A percentile compares a stretch with the other conserved stretches of the same genome.
Evolutionary conservation across 1,284 basidiomycete genomes (phyloP).

Genomic region (Filobasidium uniguttulatum): DNA sequence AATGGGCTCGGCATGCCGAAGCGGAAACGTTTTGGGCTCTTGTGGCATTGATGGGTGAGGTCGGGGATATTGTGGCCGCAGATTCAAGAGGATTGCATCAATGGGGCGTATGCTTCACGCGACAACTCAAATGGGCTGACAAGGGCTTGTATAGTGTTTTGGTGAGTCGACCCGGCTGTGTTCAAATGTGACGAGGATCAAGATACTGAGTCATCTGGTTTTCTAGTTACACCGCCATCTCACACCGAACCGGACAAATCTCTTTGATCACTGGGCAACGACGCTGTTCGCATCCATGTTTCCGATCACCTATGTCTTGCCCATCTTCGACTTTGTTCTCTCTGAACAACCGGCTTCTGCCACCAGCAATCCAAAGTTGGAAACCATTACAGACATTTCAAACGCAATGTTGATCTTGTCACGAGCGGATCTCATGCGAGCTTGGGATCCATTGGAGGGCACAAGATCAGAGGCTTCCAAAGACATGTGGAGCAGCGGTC

Average conservation of each 20-base stretch:
- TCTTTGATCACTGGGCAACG: constrained; percentile 28
- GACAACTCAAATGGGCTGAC: constrained; percentile 9
- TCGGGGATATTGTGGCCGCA: constrained; percentile 18
- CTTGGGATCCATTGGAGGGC: neutral
- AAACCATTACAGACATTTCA: constrained; percentile 27
- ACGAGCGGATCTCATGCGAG: constrained; percentile 14
- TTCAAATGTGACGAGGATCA: neutral
- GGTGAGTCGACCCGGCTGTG: neutral
- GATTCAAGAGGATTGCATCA: neutral
- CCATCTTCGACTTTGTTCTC: constrained; percentile 32
- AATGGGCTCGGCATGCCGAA: constrained; percentile 20
- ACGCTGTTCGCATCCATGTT: constrained; percentile 22
- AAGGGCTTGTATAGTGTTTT: constrained; percentile 5
- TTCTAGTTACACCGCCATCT: constrained; percentile 20
- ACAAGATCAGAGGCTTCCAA: too few relatives aligned
- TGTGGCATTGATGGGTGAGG: constrained; percentile 24
- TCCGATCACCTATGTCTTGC: constrained; percentile 18
- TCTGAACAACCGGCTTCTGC: constrained; percentile 23
- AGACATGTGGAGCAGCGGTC: neutral
- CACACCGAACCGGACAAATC: constrained; percentile 23
- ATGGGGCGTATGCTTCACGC: neutral
- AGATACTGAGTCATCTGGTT: neutral
- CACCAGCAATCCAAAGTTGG: constrained; percentile 22
- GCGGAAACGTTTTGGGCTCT: constrained; percentile 34
- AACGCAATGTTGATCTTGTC: constrained; percentile 28